Evolutionary conservation across 441 rosid species (phyloP), one percentile per base, ranked within the genome.

Genomic region (Gossypium schwendimanii): DNA sequence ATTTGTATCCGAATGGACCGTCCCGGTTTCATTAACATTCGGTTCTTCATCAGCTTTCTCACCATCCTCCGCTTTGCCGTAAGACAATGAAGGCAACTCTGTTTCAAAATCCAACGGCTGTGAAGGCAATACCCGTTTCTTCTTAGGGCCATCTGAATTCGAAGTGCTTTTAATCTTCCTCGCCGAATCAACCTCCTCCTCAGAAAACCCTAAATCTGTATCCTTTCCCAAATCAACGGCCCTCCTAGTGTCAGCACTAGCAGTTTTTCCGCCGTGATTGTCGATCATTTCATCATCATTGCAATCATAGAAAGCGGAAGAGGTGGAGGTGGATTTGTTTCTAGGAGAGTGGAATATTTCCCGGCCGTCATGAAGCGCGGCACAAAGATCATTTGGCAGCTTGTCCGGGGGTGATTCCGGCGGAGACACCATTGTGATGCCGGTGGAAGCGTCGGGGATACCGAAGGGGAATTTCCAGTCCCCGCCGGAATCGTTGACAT

Each of bases 321-420:
- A 47, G 52, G 14, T 47, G 14, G 28, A 21, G 31, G 31, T 12
- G 15, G 26, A 28, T 20, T 24, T 81, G 65, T 5, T 12, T 39
- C 79, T 87, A 0, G 84, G 79, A 49, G 83, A 89, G 44, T 61
- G 81, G 66, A 83, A 87, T 41, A 69, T 55, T 21, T 55, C 60
- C 60, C 23, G 74, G 10, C 81, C 88, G 20, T 26, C 33, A 26
- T 12, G 54, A 17, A 75, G 39, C 4, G 15, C n/a, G 39, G 68
- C 12, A 50, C 8, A 2, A 0, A 11, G 50, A 12, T 26, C 68
- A 39, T 61, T 61, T 14, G 10, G 0, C 1, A n/a, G 28, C 15
- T 52, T 17, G n/a, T 60, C 75, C 17, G 4, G 50, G 1, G 81
- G 36, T 70, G 81, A 77, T 36, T 61, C 82, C 4, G 83, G 81